Evolutionary conservation across 495 filamentous ascomycete genomes (phyloP), one percentile per base, ranked within the genome.

Genomic region (Aspergillus nidulans): DNA sequence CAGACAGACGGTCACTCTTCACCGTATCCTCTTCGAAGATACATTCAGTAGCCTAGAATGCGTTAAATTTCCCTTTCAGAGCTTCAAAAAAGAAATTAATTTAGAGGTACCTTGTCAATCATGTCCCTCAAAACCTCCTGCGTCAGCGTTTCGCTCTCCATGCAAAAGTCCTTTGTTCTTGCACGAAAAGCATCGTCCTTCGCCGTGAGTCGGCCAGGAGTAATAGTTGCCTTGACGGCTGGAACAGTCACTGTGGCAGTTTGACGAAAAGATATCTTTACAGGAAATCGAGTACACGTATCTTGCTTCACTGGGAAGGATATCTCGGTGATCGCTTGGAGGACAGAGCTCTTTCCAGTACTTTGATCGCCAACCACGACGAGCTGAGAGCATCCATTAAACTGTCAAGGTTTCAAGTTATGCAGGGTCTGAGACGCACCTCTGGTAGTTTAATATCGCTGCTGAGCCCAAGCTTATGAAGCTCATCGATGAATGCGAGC

Each of bases 401-500:
- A 23, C 50, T 53, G 19, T 39, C 16, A 39, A 18, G 19, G 36
- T 26, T 15, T 4, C 4, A 12, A 12, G 15, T 2, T 12, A 34
- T 7, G 20, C 7, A 25, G 12, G 25, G 16, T 3, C 13, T 16
- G 13, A 26, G 23, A 32, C 25, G 3, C 26, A 53, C 50, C 50
- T 53, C 50, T 1, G 50, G 50, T 3, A 53, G 24, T 13, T 53
- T 26, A 32, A 53, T 53, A 0, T 21, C 44, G 39, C 16, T 53
- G 18, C 39, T 53, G 23, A 53, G 25, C 15, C 50, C 50, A 8
- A 53, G 38, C 20, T 19, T 25, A 9, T 53, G 50, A 9, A 53
- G 39, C 39, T 53, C 50, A 8, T 53, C 50, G 21, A 53, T 53
- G 23, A 53, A 53, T 3, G 34, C 50, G 6, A 53, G 50, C 50